phyloP scores from a whole-genome alignment of 2,329 filamentous ascomycete genomes.

The Neofusicoccum ribis region DNA sequence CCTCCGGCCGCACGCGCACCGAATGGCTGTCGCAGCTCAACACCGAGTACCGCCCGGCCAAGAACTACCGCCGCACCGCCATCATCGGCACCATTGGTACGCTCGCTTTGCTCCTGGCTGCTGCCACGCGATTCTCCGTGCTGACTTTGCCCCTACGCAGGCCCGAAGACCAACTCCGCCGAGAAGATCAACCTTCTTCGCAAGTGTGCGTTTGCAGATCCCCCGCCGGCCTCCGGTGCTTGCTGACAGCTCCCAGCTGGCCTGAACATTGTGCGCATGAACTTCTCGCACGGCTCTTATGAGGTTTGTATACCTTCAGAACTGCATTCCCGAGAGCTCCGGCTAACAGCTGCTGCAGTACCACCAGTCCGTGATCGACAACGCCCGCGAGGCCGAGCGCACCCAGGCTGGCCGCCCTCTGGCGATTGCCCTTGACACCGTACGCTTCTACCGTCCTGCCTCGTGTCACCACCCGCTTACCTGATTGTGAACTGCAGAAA shows the following conservation, averaged over 20 bases:
- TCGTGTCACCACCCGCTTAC: background rate
- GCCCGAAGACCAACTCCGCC: conserved; percentile 97
- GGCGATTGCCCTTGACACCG: conserved; percentile 86
- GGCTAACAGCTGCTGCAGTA: conserved; percentile 58
- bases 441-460: conserved; percentile 42
- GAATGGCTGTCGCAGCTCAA: conserved; percentile 78
- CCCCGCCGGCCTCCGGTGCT: background rate
- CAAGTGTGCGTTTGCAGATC: conserved; percentile 48
- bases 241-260: conserved; percentile 56
- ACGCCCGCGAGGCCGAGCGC: conserved; percentile 84
- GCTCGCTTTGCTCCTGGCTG: conserved; percentile 24
- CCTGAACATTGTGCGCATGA: conserved; percentile 99
- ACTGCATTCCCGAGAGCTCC: background rate
- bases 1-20: conserved; percentile 67
- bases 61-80: conserved; percentile 92
- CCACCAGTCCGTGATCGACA: conserved; percentile 97
- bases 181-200: conserved; percentile 96
- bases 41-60: conserved; percentile 82
- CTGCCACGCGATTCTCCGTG: conserved; percentile 7
- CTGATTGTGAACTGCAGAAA: conserved; percentile 52
- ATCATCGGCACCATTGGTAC: conserved; percentile 97
- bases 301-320: conserved; percentile 49
- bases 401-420: conserved; percentile 78
- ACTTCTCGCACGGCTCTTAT: conserved; percentile 94
- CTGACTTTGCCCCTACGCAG: conserved; percentile 35